phyloP scores from a whole-genome alignment of 805 yeast genomes.

The Clavispora vitiphila region DNA sequence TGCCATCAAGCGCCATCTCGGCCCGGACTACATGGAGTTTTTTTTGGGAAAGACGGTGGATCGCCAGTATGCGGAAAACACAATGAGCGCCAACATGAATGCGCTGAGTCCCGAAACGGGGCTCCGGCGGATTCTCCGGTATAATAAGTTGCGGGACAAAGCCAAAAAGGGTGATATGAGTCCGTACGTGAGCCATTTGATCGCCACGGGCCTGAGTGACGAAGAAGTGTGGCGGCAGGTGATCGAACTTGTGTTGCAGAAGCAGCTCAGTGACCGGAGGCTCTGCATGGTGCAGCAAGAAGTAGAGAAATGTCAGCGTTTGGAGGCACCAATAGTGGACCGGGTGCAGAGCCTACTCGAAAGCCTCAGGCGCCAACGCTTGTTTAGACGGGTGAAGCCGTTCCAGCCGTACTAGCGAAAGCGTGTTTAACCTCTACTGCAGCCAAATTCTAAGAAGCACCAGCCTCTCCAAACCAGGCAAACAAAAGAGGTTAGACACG shows the following conservation, averaged over 20 bases:
- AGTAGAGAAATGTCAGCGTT: neutral
- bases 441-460: conserved; percentile 1
- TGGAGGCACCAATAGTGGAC: neutral
- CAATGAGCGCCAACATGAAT: neutral
- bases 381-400: neutral
- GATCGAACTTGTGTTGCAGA: neutral
- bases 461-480: conserved; percentile 2
- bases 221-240: neutral
- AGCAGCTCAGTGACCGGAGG: neutral
- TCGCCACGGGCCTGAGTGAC: neutral
- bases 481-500: neutral
- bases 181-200: neutral
- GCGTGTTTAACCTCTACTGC: no score
- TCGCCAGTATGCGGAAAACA: neutral
- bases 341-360: neutral
- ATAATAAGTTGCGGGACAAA: neutral
- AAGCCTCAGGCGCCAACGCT: neutral
- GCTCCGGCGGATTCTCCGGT: neutral
- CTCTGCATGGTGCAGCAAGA: neutral
- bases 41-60: neutral
- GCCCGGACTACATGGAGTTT: neutral
- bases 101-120: neutral
- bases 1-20: neutral
- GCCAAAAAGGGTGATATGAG: neutral
- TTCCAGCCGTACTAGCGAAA: neutral